Percentiles rank a stretch among this genome's conserved stretches.
Conservation (phyloP, 2,329 filamentous ascomycete genomes). For the Cladobotryum protrusum region DNA sequence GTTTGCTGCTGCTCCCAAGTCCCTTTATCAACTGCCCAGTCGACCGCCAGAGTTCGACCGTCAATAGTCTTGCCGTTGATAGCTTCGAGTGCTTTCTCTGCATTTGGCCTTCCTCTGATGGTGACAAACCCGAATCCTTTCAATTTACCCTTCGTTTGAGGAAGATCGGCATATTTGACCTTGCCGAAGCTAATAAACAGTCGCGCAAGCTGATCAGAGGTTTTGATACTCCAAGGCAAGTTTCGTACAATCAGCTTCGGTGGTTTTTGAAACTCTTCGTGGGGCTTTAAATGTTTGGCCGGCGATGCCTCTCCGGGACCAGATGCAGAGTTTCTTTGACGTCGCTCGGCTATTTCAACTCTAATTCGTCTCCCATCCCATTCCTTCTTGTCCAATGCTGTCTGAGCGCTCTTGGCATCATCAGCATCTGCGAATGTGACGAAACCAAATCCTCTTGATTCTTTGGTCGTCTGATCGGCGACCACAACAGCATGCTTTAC, state of each 20-base stretch:
- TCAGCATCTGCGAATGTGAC: constrained; percentile 94
- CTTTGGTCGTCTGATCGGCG: constrained; percentile 74
- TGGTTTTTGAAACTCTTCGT: constrained; percentile 45
- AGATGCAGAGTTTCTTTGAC: constrained; percentile 59
- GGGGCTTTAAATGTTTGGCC: constrained; percentile 51
- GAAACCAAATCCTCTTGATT: constrained; percentile 89
- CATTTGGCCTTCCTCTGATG: constrained; percentile 81
- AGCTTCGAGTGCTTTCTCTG: constrained; percentile 75
- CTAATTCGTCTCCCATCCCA: constrained; percentile 77
- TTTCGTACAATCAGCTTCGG: constrained; percentile 87
- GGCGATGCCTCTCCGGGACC: constrained; percentile 32
- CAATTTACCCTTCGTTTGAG: constrained; percentile 68
- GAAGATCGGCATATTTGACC: constrained; percentile 79
- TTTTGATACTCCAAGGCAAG: constrained; percentile 92
- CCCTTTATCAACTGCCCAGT: constrained; percentile 92
- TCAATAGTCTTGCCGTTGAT: constrained; percentile 89
- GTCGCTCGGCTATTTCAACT: constrained; percentile 80
- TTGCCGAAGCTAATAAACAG: constrained; percentile 88
- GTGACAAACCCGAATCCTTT: constrained; percentile 92
- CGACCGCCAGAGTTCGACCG: constrained; percentile 81
- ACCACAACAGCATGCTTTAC: constrained; percentile 96
- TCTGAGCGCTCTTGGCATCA: constrained; percentile 74
- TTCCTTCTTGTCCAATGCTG: constrained; percentile 70
- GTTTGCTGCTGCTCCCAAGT: constrained; percentile 66
- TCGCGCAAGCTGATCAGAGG: constrained; percentile 67